Evolutionary conservation across 208 protist species (phyloP).

Genomic region (Balamuthia mandrillaris): DNA sequence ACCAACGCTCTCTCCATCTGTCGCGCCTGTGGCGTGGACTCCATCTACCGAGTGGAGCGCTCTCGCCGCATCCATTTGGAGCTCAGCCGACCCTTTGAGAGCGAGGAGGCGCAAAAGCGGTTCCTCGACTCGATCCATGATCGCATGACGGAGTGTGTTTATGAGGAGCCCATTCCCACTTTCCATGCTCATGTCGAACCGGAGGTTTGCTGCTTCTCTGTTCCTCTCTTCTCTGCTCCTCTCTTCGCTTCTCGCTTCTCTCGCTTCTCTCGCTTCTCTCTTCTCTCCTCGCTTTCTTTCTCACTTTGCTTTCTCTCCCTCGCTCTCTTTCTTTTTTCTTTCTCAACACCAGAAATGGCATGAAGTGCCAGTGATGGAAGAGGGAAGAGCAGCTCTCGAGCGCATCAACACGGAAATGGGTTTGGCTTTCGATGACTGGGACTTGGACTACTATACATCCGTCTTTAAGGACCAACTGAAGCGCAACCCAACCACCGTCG

Average conservation of each 20-base stretch:
- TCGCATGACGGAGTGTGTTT: conserved; percentile 73
- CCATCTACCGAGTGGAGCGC: conserved; percentile 65
- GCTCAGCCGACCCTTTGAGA: neutral
- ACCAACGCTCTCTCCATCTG: conserved; percentile 73
- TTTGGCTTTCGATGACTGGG: conserved; percentile 68
- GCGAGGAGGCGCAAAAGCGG: neutral
- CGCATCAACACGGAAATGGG: conserved; percentile 65
- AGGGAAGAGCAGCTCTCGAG: conserved; percentile 64
- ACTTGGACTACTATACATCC: conserved; percentile 70
- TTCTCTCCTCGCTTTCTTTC: too few relatives aligned
- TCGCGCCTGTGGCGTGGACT: conserved; percentile 50
- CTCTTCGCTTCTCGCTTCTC: too few relatives aligned
- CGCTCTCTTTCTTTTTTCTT: too few relatives aligned
- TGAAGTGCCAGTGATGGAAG: conserved; percentile 54
- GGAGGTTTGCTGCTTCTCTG: conserved; percentile 20
- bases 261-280: too few relatives aligned
- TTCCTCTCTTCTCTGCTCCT: neutral
- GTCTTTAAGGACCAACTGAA: conserved; percentile 69
- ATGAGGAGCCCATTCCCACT: conserved; percentile 51
- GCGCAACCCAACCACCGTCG: conserved; percentile 73
- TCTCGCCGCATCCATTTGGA: conserved; percentile 48
- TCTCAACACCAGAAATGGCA: conserved; percentile 43
- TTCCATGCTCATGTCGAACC: conserved; percentile 39
- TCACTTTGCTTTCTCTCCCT: too few relatives aligned
- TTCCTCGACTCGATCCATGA: conserved; percentile 63